Percentiles rank a stretch among this genome's conserved stretches.
Evolutionary conservation across 164 flowering plant genomes (phyloP).

Genomic region (Tetrastigma voinierianum): DNA sequence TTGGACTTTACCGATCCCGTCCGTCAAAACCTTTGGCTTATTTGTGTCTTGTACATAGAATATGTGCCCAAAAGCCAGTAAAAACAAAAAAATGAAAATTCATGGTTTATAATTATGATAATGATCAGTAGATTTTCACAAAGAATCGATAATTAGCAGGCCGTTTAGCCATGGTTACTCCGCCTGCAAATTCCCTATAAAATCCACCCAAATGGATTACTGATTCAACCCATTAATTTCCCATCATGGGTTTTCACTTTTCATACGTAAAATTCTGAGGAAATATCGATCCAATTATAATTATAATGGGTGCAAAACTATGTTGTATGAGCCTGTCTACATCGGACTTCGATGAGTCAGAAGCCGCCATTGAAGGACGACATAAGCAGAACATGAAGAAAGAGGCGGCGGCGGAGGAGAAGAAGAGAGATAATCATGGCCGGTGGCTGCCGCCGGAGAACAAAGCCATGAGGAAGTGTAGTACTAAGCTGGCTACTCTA

Average conservation of each 20-base stretch:
- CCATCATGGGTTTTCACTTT: background rate
- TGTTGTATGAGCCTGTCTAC: background rate
- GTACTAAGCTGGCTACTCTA: slow-evolving; percentile 18
- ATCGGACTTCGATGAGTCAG: background rate
- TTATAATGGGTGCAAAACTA: slow-evolving; percentile 17
- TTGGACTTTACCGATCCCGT: too few relatives aligned
- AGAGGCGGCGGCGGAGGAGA: slow-evolving; percentile 1
- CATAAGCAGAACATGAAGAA: slow-evolving; percentile 8
- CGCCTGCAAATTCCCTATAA: background rate
- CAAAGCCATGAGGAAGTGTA: background rate
- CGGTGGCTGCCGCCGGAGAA: background rate
- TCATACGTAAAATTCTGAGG: background rate
- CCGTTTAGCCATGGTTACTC: background rate
- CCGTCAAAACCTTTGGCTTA: too few relatives aligned
- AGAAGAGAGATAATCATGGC: background rate
- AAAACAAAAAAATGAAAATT: too few relatives aligned
- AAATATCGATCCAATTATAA: background rate
- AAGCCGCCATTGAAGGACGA: too few relatives aligned
- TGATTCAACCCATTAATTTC: slow-evolving; percentile 5
- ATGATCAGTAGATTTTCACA: too few relatives aligned
- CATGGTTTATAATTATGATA: too few relatives aligned
- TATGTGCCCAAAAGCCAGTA: too few relatives aligned
- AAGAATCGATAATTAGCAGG: background rate
- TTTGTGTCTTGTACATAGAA: too few relatives aligned
- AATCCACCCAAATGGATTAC: background rate